These are phyloP conservation scores for Claviceps cyperi DNA, from an alignment of 2,329 filamentous ascomycete genomes.

Conservation along the genomic window DNA sequence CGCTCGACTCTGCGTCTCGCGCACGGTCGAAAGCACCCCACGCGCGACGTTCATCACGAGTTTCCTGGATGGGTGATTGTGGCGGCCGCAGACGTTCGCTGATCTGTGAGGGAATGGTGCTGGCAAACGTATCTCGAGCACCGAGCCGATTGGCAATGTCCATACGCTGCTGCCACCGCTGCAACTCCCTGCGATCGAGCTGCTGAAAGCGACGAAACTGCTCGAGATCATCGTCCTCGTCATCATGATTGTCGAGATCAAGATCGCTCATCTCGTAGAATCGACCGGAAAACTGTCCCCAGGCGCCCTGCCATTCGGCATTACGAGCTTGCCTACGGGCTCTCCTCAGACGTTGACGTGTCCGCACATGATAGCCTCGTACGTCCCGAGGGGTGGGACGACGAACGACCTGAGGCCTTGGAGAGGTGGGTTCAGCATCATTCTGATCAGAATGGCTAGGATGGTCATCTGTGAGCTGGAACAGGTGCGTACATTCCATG, in stretches of 20 bases:
- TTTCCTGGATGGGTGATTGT: conserved; percentile 47
- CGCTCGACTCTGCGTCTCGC: conserved; percentile 46
- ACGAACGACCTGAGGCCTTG: conserved; percentile 15
- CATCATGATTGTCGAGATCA: conserved; percentile 26
- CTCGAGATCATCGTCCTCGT: conserved; percentile 58
- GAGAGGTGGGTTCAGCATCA: conserved; percentile 21
- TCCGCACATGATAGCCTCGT: conserved; percentile 31
- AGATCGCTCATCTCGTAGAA: conserved; percentile 42
- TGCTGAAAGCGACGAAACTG: conserved; percentile 39
- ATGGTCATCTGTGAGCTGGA: conserved; percentile 21
- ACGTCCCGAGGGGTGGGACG: conserved; percentile 19
- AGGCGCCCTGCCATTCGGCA: conserved; percentile 80
- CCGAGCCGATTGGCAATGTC: conserved; percentile 70
- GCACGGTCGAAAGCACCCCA: conserved; percentile 88
- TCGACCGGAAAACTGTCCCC: conserved; percentile 48
- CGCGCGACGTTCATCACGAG: conserved; percentile 64
- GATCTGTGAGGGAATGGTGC: conserved; percentile 40
- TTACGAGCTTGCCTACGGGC: conserved; percentile 50
- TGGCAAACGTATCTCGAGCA: conserved; percentile 55
- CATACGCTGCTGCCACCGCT: conserved; percentile 72
- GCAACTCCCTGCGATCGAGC: conserved; percentile 43
- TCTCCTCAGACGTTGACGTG: conserved; percentile 41
- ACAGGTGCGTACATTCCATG: conserved; percentile 55
- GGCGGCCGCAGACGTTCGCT: conserved; percentile 46
- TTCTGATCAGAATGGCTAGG: conserved; percentile 15